A percentile compares a stretch with the other conserved stretches of the same genome.
These are phyloP conservation scores for Hymenoscyphus fructigenus DNA, from an alignment of 2,329 filamentous ascomycete genomes.

Conservation along the genomic window DNA sequence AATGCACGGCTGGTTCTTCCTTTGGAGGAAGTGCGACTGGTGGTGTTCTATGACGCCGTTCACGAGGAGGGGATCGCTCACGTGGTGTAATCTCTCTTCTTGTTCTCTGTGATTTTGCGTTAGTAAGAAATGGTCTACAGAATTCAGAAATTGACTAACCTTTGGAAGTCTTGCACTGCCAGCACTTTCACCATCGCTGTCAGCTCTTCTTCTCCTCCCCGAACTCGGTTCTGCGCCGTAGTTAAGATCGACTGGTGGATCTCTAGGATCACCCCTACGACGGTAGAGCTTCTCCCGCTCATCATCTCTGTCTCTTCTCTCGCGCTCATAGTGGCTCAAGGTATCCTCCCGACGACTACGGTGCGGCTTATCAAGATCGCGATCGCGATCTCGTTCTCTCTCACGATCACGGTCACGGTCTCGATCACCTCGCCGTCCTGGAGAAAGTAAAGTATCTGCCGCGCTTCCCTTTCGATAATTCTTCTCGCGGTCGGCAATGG, in stretches of 20 bases:
- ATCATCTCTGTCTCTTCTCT: constrained; percentile 83
- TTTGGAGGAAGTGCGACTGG: constrained; percentile 40
- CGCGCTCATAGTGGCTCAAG: constrained; percentile 73
- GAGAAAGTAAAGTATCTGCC: constrained; percentile 60
- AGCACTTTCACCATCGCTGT: constrained; percentile 69
- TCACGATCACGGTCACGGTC: constrained; percentile 36
- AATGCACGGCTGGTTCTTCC: constrained; percentile 50
- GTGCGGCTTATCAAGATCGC: constrained; percentile 40
- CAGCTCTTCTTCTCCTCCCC: constrained; percentile 73
- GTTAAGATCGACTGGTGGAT: constrained; percentile 82
- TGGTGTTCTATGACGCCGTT: constrained; percentile 56
- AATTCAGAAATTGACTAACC: constrained; percentile 38
- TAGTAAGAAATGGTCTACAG: constrained; percentile 13
- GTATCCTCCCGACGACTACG: constrained; percentile 61
- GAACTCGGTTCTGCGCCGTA: constrained; percentile 74
- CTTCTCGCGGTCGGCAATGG: constrained; percentile 89
- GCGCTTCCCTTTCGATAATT: constrained; percentile 81
- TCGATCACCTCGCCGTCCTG: constrained; percentile 33
- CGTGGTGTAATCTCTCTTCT: constrained; percentile 56
- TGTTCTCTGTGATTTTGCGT: constrained; percentile 46
- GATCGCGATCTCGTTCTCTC: constrained; percentile 38
- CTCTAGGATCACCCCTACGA: constrained; percentile 73
- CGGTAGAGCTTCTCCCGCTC: constrained; percentile 87
- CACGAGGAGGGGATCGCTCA: constrained; percentile 60
- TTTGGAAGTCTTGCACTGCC: constrained; percentile 64